Conservation (phyloP, 2,329 filamentous ascomycete genomes). For the Paecilomyces formosus region DNA sequence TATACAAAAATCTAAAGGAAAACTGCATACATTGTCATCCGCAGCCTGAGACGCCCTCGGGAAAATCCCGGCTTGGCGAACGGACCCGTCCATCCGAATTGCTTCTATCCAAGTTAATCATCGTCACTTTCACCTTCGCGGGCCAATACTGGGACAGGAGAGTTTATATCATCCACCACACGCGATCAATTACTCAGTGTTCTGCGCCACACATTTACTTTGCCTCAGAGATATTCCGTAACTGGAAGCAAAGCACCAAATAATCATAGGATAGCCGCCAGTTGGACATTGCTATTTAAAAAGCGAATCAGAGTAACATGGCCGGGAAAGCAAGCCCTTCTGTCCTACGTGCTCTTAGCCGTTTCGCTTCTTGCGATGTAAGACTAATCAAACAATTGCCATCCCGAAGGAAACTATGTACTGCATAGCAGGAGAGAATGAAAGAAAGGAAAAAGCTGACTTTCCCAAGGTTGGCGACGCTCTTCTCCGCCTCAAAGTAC, state of each 20-base stretch:
- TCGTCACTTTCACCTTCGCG: neutral
- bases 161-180: neutral
- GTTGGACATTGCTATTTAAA: neutral
- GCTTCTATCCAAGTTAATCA: neutral
- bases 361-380: neutral
- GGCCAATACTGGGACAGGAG: neutral
- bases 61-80: neutral
- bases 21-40: neutral
- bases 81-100: neutral
- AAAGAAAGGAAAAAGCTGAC: neutral
- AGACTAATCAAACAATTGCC: neutral
- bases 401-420: too few species aligned
- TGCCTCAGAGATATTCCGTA: neutral
- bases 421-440: neutral
- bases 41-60: neutral
- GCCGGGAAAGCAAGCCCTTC: neutral
- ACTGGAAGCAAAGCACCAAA: neutral
- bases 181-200: too few species aligned
- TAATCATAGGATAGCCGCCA: too few species aligned
- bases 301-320: neutral
- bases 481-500: conserved; percentile 24
- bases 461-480: conserved; percentile 25
- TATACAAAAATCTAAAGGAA: neutral
- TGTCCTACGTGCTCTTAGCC: neutral
- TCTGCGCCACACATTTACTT: neutral